Evolutionary conservation across 2,329 filamentous ascomycete species (phyloP), one percentile per base, ranked within the genome.

Genomic region (Fusarium fujikuroi): DNA sequence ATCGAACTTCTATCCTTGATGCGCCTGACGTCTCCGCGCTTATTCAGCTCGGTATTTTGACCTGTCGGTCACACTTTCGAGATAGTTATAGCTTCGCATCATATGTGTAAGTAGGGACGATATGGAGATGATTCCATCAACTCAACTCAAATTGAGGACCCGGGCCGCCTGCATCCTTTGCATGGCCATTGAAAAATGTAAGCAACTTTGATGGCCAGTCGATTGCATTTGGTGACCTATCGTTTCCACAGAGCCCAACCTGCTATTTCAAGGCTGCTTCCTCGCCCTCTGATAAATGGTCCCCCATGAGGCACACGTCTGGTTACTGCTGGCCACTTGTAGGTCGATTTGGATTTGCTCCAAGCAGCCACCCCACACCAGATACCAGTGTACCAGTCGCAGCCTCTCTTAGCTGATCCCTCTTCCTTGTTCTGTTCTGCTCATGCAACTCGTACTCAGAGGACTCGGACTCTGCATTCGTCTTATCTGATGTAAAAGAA

Each of bases 331-430:
- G 63, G 28, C 63, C 59, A 32, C 61, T 44, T 43, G 60, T 56
- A 47, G 69, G 64, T 46, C 79, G 75, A 43, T 72, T 79, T 3
- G 79, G 74, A 62, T 81, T 83, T n/a, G 90, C 91, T 11, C 89
- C 89, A 66, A 92, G 87, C 52, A 92, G 80, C 91, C 91, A 92
- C 1, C 91, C 90, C 30, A 93, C 88, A 23, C 91, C 89, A 47
- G 89, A 90, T 6, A 91, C 91, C 52, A 92, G 79, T 3, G 90
- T 91, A n/a, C 89, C 90, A 62, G 91, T 89, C 14, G 91, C 91
- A 40, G 87, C 91, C 67, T 92, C 90, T 71, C 89, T 85, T 44
- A 92, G 77, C 80, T 92, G 91, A 79, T 95, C 93, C 75, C 93
- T 87, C 84, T 92, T 95, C 75, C 93, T 87, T 42, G 89, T 85